Evolutionary conservation across 2,329 filamentous ascomycete species (phyloP).

Genomic region (Penicillium rolfsii): DNA sequence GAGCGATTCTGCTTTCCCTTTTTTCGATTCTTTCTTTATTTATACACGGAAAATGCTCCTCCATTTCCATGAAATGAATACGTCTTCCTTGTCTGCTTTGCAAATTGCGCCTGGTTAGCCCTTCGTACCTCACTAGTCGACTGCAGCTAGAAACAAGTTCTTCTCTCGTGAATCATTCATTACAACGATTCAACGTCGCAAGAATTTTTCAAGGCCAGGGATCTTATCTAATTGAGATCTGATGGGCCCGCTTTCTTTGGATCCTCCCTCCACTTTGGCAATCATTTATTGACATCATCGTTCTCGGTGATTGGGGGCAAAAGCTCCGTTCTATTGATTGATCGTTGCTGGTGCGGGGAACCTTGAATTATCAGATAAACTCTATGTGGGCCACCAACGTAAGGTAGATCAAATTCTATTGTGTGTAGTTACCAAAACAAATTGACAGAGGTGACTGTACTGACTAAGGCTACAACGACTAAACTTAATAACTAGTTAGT

Average conservation of each 20-base stretch:
- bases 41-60: not conserved
- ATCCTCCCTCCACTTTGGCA: not conserved
- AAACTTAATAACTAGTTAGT: too few species aligned
- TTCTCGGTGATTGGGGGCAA: not conserved
- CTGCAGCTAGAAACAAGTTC: not conserved
- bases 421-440: not conserved
- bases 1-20: constrained; percentile 15
- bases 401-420: not conserved
- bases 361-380: not conserved
- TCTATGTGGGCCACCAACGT: not conserved
- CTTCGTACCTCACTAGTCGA: not conserved
- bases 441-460: not conserved
- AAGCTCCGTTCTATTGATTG: not conserved
- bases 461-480: not conserved
- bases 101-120: not conserved
- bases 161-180: not conserved
- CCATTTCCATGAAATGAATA: not conserved
- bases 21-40: constrained; percentile 1
- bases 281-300: not conserved
- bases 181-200: not conserved
- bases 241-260: not conserved
- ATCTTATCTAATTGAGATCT: not conserved
- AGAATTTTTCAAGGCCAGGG: not conserved
- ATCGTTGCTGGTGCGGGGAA: not conserved
- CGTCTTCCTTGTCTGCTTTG: not conserved